Base-by-base conservation (phyloP, 2,329 filamentous ascomycete species). In the Colletotrichum sidae region DNA sequence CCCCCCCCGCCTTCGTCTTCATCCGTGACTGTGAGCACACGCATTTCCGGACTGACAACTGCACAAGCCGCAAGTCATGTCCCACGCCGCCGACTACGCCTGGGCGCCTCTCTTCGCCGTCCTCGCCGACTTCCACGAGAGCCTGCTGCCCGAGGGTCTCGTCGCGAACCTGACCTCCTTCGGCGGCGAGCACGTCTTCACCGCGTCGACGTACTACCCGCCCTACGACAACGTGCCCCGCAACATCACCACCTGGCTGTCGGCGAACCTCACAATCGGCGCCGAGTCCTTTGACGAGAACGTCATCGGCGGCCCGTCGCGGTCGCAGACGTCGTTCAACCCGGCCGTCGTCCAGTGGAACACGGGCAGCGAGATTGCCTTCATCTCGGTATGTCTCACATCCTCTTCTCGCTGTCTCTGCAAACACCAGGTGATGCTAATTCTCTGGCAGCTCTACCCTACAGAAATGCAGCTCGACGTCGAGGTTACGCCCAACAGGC, bases 341-440 rank as follows among this genome's bases (percentile, higher is more conserved):
- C 88, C 88, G 0, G 84, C 85, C 0, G 83, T 90, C 6, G 80
- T 86, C 0, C 88, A 90, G 69, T 90, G 88, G 88, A 72, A 78
- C 13, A 79, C 78, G 5, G 79, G 77, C 5, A 69, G 71, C 17
- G 78, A 79, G 53, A 73, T 78, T 17, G 73, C 73, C 8, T 77
- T 76, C 55, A 71, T 75, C 49, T 76, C 70, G 41, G 70, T 75
- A 68, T 47, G 65, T 59, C n/a, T 34, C 35, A 55, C 35, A 55
- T 34, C 52, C 12, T n/a, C 17, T 33, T 15, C 37, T 11, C 12
- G 8, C 17, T 11, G 5, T 4, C 39, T 25, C 11, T 49, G n/a
- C 47, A 9, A 17, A 4, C 4, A 7, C 45, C 7, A 35, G 39
- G 15, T 6, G 25, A 13, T 12, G 7, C 4, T 34, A 15, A 44